Evolutionary conservation across 805 yeast species (phyloP).

Genomic region (Yarrowia porcina): DNA sequence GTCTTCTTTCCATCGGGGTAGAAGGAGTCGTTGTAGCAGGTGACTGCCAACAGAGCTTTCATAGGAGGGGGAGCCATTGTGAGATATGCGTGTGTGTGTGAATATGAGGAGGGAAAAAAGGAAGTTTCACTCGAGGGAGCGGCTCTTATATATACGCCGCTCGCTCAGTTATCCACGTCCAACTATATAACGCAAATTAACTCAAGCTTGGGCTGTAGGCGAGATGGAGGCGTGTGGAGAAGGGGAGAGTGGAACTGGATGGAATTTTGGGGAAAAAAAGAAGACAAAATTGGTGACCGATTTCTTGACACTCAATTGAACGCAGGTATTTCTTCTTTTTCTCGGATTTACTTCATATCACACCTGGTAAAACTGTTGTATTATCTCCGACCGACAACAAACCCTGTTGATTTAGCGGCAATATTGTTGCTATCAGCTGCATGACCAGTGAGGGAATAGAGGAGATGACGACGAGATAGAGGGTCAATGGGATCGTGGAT

Average conservation of each 20-base stretch:
- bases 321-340: too few relatives aligned
- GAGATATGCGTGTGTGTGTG: background rate
- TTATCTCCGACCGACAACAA: background rate
- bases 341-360: too few relatives aligned
- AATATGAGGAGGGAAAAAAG: too few relatives aligned
- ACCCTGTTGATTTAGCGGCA: conserved; percentile 2
- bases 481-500: background rate
- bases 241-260: too few relatives aligned
- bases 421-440: conserved; percentile 20
- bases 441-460: background rate
- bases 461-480: background rate
- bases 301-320: too few relatives aligned
- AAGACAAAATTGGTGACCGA: too few relatives aligned
- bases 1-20: conserved; percentile 58
- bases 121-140: background rate
- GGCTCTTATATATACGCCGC: background rate
- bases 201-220: background rate
- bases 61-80: conserved; percentile 7
- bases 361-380: too few relatives aligned
- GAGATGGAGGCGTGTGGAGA: background rate
- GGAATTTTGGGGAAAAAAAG: too few relatives aligned
- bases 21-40: conserved; percentile 40
- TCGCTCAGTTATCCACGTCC: background rate
- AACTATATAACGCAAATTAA: conserved; percentile 1
- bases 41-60: conserved; percentile 30